Conservation (phyloP, 1,139 yeast species). For the Scheffersomyces segobiensis region DNA sequence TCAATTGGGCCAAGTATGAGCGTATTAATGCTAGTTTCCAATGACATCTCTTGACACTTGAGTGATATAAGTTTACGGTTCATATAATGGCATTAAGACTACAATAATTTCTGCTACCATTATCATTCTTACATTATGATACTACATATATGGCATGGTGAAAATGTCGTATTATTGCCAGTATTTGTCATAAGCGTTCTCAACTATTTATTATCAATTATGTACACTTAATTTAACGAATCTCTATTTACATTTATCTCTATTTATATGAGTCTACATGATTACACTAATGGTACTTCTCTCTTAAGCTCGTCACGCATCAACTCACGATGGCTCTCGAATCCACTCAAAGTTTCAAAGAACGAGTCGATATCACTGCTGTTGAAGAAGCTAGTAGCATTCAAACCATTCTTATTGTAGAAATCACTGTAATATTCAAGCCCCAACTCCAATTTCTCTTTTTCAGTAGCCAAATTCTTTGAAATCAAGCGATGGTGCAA, state of each 20-base stretch:
- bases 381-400: constrained; percentile 10
- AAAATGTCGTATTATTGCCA: neutral
- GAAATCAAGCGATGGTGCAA: constrained; percentile 22
- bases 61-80: too few species aligned
- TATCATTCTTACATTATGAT: neutral
- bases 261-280: neutral
- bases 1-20: constrained; percentile 10
- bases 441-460: constrained; percentile 17
- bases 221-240: neutral
- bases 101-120: neutral
- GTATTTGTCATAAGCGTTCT: neutral
- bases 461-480: constrained; percentile 25
- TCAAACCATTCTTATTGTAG: constrained; percentile 2
- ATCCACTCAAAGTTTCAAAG: constrained; percentile 12
- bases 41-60: neutral
- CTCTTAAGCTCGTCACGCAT: constrained; percentile 2
- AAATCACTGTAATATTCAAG: constrained; percentile 10
- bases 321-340: constrained; percentile 3
- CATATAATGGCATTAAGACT: neutral
- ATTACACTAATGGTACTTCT: constrained; percentile 11
- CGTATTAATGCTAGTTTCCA: neutral
- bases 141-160: neutral
- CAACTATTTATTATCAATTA: neutral
- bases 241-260: neutral
- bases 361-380: constrained; percentile 28